Evolutionary conservation across 257 asterid genomes (phyloP), one percentile per base, ranked within the genome.

Genomic region (Lithospermum erythrorhizon): DNA sequence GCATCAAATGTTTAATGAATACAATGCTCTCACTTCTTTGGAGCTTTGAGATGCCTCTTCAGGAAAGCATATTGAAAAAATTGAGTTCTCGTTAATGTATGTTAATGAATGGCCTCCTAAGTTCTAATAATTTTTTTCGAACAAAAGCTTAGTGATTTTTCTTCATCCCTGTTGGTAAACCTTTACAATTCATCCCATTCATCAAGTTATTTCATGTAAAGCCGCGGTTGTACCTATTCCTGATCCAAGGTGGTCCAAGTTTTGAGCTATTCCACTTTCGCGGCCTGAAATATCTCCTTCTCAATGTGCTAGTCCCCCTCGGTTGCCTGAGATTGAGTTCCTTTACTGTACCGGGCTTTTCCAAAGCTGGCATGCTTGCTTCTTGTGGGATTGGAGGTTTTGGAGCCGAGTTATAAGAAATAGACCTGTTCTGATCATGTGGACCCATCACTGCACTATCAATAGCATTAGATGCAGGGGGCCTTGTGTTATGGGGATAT

Each of bases 281-380:
- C 79, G 79, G 90, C 82, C 79, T 73, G 66, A 78, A 84, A 75
- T 69, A 74, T 72, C 68, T 89, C 81, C 86, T 79, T 24, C 83
- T 79, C 77, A 78, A 70, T 64, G 66, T 75, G 62, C 72, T 59
- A 37, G 79, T 72, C 41, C 61, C 76, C 5, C 32, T 82, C 52
- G 62, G 65, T 68, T 41, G 72, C 69, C 67, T 83, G 55, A 71
- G 66, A 61, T 74, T 76, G 18, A 61, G 63, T 62, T 68, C 68
- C 47, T 69, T 74, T 49, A 54, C 65, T 53, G 37, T 78, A 68
- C 21, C 63, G 17, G 49, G 53, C 27, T 25, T 55, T 47, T 47
- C 74, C 60, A 52, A 54, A 32, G 72, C 79, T 16, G 58, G 57
- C 14, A 57, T 53, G 56, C 37, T 71, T 21, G 64, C 21, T 54